Evolutionary conservation across 352 stramenopile species (phyloP), one percentile per base, ranked within the genome.

Genomic region (Pythium plurisporium): DNA sequence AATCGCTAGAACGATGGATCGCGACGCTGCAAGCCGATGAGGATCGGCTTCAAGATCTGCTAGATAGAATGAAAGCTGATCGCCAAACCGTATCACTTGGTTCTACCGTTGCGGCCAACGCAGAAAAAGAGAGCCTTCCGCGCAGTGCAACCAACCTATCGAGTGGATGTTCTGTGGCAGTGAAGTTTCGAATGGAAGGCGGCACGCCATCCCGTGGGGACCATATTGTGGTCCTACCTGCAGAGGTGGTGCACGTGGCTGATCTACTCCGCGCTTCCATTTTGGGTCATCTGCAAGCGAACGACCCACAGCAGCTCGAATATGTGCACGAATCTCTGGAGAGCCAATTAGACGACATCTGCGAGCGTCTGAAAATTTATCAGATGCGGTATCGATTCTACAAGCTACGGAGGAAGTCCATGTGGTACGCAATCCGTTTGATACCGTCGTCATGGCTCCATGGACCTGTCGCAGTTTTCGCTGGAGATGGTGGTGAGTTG

Each of bases 231-330:
- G 40, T 86, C 3, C 54, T 86, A 1, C 75, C 75, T 20, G 73
- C 72, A 10, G 71, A 78, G 3, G 66, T 83, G 4, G 71, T 83
- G 3, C 69, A 59, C 26, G 64, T 77, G 2, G 69, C 75, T 1
- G 75, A 86, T 42, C 30, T 70, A 4, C 27, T 86, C 25, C 73
- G 75, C 4, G 72, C 69, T 5, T 74, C 69, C 9, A 77, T 86
- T 55, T 47, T 86, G 7, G 73, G 75, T 0, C 74, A 71, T 30
- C 62, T 86, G 0, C 75, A 86, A 36, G 64, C 59, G 2, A 86
- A 81, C 26, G 69, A 86, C 23, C 19, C 60, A 0, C 50, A 65
- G 4, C 62, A 79, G 26, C 65, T 81, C 9, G 38, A 66, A 11
- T 36, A n/a, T 1, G 59, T 63, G 5, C 64, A 67, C 9, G 42